Percentiles rank a stretch among this genome's conserved stretches.
These are phyloP conservation scores for Colletotrichum phormii DNA, from an alignment of 2,329 filamentous ascomycete species.

Conservation along the genomic window DNA sequence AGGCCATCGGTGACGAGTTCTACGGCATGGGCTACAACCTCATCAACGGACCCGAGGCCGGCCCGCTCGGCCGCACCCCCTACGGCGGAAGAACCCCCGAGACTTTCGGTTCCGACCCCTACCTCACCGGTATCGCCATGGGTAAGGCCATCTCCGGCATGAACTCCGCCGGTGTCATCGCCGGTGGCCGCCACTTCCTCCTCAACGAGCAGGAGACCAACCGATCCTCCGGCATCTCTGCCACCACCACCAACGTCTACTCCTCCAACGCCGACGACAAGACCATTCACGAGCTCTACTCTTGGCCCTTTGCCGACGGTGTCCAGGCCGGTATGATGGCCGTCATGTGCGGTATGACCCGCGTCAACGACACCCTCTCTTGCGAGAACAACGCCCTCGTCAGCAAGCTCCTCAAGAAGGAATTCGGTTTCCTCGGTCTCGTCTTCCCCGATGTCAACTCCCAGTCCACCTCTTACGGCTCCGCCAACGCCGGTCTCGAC, in stretches of 20 bases:
- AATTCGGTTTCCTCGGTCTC: slow-evolving; percentile 19
- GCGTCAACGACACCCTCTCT: slow-evolving; percentile 56
- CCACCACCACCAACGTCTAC: slow-evolving; percentile 64
- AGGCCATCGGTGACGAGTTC: slow-evolving; percentile 36
- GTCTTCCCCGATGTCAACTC: slow-evolving; percentile 54
- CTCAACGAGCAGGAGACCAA: slow-evolving; percentile 72
- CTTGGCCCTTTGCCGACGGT: slow-evolving; percentile 53
- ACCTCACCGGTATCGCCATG: slow-evolving; percentile 65
- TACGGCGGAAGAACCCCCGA: slow-evolving; percentile 70
- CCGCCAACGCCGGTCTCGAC: slow-evolving; percentile 63
- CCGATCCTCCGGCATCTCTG: slow-evolving; percentile 64
- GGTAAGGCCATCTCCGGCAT: slow-evolving; percentile 66
- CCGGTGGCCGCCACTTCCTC: slow-evolving; percentile 70
- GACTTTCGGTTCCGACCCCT: slow-evolving; percentile 69
- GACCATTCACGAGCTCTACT: slow-evolving; percentile 49
- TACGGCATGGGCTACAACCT: slow-evolving; percentile 37
- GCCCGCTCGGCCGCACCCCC: slow-evolving; percentile 55
- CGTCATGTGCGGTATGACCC: slow-evolving; percentile 67
- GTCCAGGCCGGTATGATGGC: slow-evolving; percentile 68
- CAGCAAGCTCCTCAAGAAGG: slow-evolving; percentile 11
- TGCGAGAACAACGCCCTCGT: slow-evolving; percentile 12
- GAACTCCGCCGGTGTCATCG: slow-evolving; percentile 66
- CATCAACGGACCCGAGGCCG: slow-evolving; percentile 33
- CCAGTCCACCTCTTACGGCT: slow-evolving; percentile 63
- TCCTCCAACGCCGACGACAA: slow-evolving; percentile 57